Percentiles rank a stretch among this genome's conserved stretches.
Evolutionary conservation across 2,329 filamentous ascomycete genomes (phyloP).

Genomic region (Achaetomium macrosporum): DNA sequence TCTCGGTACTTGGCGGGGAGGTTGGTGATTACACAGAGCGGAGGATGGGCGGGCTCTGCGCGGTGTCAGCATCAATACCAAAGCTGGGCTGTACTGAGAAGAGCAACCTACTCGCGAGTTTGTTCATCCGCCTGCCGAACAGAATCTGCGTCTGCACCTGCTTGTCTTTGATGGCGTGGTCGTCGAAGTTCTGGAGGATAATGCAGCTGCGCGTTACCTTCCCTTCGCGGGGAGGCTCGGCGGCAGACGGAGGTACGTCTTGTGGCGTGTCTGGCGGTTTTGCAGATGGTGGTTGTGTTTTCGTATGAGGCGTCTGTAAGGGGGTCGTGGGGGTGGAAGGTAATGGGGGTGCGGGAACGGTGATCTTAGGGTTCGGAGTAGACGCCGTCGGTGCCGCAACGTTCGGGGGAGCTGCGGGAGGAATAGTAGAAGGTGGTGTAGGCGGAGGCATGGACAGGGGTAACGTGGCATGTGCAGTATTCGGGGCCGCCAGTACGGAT

Average conservation of each 20-base stretch:
- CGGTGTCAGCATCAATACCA: slow-evolving; percentile 18
- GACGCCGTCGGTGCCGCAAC: not conserved
- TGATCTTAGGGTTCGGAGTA: not conserved
- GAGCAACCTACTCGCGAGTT: slow-evolving; percentile 44
- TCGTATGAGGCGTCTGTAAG: slow-evolving; percentile 13
- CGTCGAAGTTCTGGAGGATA: slow-evolving; percentile 55
- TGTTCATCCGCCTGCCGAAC: slow-evolving; percentile 54
- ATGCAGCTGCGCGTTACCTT: slow-evolving; percentile 54
- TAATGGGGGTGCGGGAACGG: slow-evolving; percentile 1
- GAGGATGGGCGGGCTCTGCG: slow-evolving; percentile 44
- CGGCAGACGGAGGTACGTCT: slow-evolving; percentile 19
- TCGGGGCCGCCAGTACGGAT: slow-evolving; percentile 27
- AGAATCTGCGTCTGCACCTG: slow-evolving; percentile 53
- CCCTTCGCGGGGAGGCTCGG: slow-evolving; percentile 34
- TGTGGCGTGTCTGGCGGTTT: slow-evolving; percentile 26
- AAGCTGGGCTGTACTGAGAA: not conserved
- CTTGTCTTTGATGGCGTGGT: slow-evolving; percentile 50
- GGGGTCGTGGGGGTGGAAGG: slow-evolving; percentile 7
- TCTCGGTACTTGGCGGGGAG: slow-evolving; percentile 78
- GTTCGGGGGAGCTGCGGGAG: not conserved
- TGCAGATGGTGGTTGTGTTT: slow-evolving; percentile 11
- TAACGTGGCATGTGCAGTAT: slow-evolving; percentile 23
- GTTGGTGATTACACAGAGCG: slow-evolving; percentile 76
- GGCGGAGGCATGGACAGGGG: slow-evolving; percentile 22
- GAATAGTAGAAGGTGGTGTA: not conserved